Conservation (phyloP, 2,329 filamentous ascomycete species). For the Cladobotryum protrusum region DNA sequence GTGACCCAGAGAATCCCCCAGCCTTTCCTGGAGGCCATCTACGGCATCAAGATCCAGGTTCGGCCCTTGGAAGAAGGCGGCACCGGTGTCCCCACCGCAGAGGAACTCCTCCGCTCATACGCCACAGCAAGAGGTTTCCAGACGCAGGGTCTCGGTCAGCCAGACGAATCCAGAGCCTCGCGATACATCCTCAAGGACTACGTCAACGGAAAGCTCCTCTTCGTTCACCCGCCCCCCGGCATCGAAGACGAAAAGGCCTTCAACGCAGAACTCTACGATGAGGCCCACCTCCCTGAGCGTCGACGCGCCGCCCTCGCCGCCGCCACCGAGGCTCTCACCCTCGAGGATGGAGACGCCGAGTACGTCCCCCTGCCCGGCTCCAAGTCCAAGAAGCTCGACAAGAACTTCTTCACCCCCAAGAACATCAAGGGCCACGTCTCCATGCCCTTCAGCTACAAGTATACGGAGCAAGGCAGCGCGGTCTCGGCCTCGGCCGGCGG, state of each 20-base stretch:
- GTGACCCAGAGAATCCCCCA: conserved; percentile 83
- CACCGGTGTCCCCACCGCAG: conserved; percentile 75
- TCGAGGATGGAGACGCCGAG: conserved; percentile 23
- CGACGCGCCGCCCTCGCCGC: conserved; percentile 59
- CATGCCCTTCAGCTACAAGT: conserved; percentile 85
- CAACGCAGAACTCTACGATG: conserved; percentile 84
- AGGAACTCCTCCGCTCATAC: conserved; percentile 80
- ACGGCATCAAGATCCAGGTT: conserved; percentile 82
- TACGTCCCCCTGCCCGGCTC: conserved; percentile 50
- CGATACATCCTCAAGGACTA: conserved; percentile 93
- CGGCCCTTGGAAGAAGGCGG: conserved; percentile 86
- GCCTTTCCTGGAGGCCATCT: conserved; percentile 82
- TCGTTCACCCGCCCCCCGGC: conserved; percentile 77
- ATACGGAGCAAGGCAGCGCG: conserved; percentile 66
- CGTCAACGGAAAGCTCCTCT: conserved; percentile 90
- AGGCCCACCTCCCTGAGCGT: conserved; percentile 73
- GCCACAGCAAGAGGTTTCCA: conserved; percentile 85
- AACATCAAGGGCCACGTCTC: conserved; percentile 60
- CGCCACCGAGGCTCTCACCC: conserved; percentile 41
- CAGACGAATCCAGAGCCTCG: conserved; percentile 88
- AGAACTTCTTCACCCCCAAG: conserved; percentile 74
- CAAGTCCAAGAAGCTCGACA: conserved; percentile 75
- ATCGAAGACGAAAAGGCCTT: conserved; percentile 69
- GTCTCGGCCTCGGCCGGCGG: not conserved
- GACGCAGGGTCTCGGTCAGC: conserved; percentile 81